These are phyloP conservation scores for Hypoxylon subgilvum DNA, from an alignment of 495 filamentous ascomycete species.

Conservation along the genomic window DNA sequence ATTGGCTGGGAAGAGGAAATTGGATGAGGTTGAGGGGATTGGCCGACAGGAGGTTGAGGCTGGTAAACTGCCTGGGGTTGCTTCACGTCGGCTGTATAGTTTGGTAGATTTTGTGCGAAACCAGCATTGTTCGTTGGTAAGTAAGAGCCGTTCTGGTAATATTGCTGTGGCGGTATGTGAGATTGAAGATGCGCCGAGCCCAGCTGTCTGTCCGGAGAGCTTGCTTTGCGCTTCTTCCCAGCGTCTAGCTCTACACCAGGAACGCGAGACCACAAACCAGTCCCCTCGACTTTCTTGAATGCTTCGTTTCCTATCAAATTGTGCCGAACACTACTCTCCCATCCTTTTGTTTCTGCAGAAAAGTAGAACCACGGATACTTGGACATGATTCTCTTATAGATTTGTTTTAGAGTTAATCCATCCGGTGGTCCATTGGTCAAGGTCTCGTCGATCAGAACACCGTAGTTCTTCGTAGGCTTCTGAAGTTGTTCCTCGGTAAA, in stretches of 20 bases:
- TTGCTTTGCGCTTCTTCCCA: conserved; percentile 58
- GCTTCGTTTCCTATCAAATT: conserved; percentile 88
- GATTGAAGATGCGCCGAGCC: conserved; percentile 39
- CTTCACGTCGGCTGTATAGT: conserved; percentile 33
- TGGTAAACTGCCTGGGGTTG: conserved; percentile 32
- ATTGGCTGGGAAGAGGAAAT: conserved; percentile 25
- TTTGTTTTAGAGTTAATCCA: conserved; percentile 85
- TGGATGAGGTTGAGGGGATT: conserved; percentile 32
- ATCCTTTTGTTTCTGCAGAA: conserved; percentile 78
- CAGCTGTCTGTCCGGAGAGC: conserved; percentile 50
- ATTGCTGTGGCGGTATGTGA: conserved; percentile 33
- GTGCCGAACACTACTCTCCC: conserved; percentile 97
- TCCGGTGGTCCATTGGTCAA: conserved; percentile 72
- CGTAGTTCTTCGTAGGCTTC: conserved; percentile 86
- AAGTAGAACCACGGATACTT: conserved; percentile 93
- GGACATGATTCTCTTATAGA: conserved; percentile 85
- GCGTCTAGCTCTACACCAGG: conserved; percentile 58
- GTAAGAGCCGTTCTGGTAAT: conserved; percentile 42
- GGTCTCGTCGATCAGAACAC: conserved; percentile 88
- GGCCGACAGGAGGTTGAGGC: conserved; percentile 18
- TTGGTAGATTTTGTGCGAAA: conserved; percentile 33
- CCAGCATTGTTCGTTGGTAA: conserved; percentile 28
- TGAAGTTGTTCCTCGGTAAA: conserved; percentile 84
- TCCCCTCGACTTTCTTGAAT: conserved; percentile 80
- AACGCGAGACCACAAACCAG: conserved; percentile 56